Conservation (phyloP, 2,329 filamentous ascomycete species). For the Phaeoacremonium minimum region DNA sequence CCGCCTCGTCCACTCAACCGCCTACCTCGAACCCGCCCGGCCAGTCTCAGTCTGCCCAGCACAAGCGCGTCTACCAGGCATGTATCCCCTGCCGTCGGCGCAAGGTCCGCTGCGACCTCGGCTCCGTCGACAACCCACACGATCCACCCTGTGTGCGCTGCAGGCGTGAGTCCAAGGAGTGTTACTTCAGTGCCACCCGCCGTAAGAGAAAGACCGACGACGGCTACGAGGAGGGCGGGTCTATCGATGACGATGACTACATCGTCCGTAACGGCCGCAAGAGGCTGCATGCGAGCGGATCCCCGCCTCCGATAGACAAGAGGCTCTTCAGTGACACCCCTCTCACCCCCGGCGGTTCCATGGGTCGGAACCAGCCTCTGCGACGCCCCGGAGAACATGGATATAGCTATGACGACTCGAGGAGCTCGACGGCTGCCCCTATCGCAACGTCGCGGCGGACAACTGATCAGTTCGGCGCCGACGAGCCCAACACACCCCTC, state of each 20-base stretch:
- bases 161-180: constrained; percentile 91
- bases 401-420: constrained; percentile 24
- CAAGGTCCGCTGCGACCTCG: constrained; percentile 60
- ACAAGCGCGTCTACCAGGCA: constrained; percentile 61
- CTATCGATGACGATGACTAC: constrained; percentile 54
- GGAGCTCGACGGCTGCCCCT: constrained; percentile 22
- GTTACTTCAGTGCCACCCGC: constrained; percentile 91
- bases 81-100: constrained; percentile 59
- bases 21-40: constrained; percentile 5
- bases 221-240: constrained; percentile 40
- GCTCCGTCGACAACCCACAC: constrained; percentile 86
- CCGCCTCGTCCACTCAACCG: constrained; percentile 5
- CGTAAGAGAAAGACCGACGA: constrained; percentile 80
- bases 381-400: constrained; percentile 49
- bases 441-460: constrained; percentile 19
- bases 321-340: constrained; percentile 50
- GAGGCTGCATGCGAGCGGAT: constrained; percentile 47
- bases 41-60: constrained; percentile 27
- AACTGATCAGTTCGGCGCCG: constrained; percentile 31
- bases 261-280: constrained; percentile 71
- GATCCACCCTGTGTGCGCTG: constrained; percentile 93
- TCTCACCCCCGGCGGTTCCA: constrained; percentile 60
- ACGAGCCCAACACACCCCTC: constrained; percentile 56
- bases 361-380: constrained; percentile 63
- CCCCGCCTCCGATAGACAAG: constrained; percentile 35